phyloP scores from a whole-genome alignment of 2,329 filamentous ascomycete genomes.

The Dactylonectria macrodidyma region DNA sequence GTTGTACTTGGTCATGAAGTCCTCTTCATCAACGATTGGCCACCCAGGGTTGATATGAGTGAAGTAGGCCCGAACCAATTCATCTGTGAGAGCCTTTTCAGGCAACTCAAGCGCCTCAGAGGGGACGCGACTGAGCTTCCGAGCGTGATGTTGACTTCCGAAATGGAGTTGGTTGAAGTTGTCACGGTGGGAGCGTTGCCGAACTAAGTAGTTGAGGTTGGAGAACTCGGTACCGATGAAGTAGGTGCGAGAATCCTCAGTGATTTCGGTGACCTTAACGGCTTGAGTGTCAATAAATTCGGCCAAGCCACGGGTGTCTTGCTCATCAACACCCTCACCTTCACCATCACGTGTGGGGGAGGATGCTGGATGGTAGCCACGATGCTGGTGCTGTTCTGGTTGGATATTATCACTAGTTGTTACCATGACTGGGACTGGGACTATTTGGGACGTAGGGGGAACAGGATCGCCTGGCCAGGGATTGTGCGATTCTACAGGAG shows the following conservation, averaged over 20 bases:
- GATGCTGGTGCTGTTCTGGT: constrained; percentile 6
- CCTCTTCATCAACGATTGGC: constrained; percentile 65
- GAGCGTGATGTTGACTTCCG: constrained; percentile 52
- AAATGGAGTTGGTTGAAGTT: constrained; percentile 52
- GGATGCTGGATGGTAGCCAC: constrained; percentile 27
- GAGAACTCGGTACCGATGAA: constrained; percentile 71
- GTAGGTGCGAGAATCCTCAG: constrained; percentile 62
- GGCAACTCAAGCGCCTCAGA: constrained; percentile 65
- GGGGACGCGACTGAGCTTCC: constrained; percentile 57
- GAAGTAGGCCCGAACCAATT: constrained; percentile 67
- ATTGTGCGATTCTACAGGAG: constrained; percentile 32
- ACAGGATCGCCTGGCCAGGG: constrained; percentile 33
- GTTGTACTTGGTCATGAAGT: constrained; percentile 66
- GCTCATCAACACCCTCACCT: constrained; percentile 57
- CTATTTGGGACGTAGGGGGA: background rate
- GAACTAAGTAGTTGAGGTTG: constrained; percentile 69
- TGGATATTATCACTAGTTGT: background rate
- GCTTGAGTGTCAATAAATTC: constrained; percentile 66
- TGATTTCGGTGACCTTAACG: constrained; percentile 61
- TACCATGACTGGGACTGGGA: constrained; percentile 12
- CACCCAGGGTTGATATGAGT: constrained; percentile 65
- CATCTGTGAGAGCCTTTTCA: constrained; percentile 62
- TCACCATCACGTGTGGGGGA: constrained; percentile 40
- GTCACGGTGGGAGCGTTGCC: constrained; percentile 57
- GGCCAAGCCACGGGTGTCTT: constrained; percentile 59